Evolutionary conservation across 2,329 filamentous ascomycete species (phyloP).

Genomic region (Penicillium polonicum): DNA sequence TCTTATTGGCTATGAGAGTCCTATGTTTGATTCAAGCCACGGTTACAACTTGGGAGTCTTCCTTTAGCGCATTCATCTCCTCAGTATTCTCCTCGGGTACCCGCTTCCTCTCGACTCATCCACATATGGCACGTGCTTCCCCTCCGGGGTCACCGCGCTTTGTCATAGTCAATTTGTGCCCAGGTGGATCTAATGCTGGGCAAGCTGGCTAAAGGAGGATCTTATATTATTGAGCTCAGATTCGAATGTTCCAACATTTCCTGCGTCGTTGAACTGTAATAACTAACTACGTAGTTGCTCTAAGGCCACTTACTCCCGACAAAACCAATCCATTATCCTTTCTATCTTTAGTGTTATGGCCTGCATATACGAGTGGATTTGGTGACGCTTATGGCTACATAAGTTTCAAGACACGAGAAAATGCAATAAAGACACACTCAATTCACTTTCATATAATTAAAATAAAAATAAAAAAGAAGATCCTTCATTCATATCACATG

Average conservation of each 20-base stretch:
- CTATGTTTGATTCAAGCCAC: neutral
- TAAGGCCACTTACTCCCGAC: neutral
- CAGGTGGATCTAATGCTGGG: neutral
- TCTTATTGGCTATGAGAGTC: neutral
- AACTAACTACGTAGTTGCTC: neutral
- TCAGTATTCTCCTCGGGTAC: neutral
- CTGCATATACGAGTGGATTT: too few relatives aligned
- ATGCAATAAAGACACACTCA: neutral
- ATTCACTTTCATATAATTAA: neutral
- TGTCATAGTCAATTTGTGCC: neutral
- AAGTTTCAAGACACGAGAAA: neutral
- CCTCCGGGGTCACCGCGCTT: neutral
- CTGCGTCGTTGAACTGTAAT: neutral
- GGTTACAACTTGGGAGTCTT: neutral
- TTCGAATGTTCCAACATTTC: neutral
- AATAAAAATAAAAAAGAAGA: neutral
- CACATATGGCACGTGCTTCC: neutral
- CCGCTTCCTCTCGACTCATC: neutral
- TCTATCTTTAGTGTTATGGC: too few relatives aligned
- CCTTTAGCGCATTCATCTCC: neutral
- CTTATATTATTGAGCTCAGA: neutral
- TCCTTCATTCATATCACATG: conserved; percentile 4
- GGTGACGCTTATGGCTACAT: too few relatives aligned
- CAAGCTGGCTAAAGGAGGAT: neutral
- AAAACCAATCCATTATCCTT: neutral